Evolutionary conservation across 2,329 filamentous ascomycete species (phyloP), one percentile per base, ranked within the genome.

Genomic region (Aphanoascus verrucosus): DNA sequence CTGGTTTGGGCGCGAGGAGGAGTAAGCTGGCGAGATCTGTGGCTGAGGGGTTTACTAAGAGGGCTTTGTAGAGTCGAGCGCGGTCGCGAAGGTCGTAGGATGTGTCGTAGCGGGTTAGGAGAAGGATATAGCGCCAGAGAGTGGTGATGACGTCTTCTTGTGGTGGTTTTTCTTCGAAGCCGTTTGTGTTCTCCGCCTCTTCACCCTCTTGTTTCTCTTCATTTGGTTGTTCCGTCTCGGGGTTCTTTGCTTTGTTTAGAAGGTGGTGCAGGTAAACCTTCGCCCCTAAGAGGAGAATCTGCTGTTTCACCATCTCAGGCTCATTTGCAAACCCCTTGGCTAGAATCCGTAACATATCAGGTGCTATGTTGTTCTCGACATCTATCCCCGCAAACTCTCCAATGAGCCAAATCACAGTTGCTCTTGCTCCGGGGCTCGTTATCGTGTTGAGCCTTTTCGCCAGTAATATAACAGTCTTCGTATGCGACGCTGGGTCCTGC

Each of bases 371-470:
- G 65, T 93, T 84, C 56, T 90, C 84, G 8, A 84, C 80, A 53
- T 88, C 82, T 2, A 85, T 69, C 0, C 88, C 88, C 0, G 91
- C 82, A 62, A 94, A 97, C 68, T 98, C 93, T 44, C 93, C 93
- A 0, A 97, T 90, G 0, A 98, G 80, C 93, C 93, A 98, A 61
- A 98, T 86, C 58, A 98, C 96, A 48, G 88, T 95, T 2, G 93
- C 93, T 59, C 93, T 80, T 2, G 93, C 93, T 56, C 89, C 85
- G 1, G 93, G 83, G 57, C 93, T 90, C 0, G 86, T 88, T 1
- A 89, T 87, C 2, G 85, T 86, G 64, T 96, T 93, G 1, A 98
- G 79, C 57, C 95, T 90, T 69, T 89, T 93, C 5, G 93, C 93
- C 47, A 98, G 73, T 45, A 88, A 81, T 34, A 97, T 81, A 1